Percentiles rank a stretch among this genome's conserved stretches.
Conservation (phyloP, 2,329 filamentous ascomycete genomes). For the Elsinoe australis region DNA sequence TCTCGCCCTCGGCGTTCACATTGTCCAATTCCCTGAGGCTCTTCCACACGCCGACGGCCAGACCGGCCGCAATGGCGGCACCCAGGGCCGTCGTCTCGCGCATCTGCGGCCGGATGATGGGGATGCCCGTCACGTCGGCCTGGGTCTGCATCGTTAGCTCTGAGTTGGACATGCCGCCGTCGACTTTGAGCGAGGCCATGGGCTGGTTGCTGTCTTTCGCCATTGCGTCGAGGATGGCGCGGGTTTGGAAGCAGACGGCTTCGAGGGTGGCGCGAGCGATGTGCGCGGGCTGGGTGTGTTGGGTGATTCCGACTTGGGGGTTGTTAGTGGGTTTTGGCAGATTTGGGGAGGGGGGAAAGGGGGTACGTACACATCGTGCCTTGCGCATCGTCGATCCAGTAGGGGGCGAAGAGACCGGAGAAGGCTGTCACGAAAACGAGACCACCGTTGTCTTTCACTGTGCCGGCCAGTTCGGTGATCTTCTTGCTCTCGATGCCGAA, state of each 20-base stretch:
- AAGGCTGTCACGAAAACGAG: conserved; percentile 84
- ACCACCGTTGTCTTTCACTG: conserved; percentile 68
- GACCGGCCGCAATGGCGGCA: conserved; percentile 81
- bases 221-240: conserved; percentile 88
- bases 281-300: conserved; percentile 76
- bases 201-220: conserved; percentile 72
- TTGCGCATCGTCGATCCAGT: conserved; percentile 90
- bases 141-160: conserved; percentile 88
- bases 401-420: conserved; percentile 81
- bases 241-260: conserved; percentile 86
- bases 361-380: conserved; percentile 65
- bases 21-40: conserved; percentile 64
- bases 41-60: conserved; percentile 72
- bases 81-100: conserved; percentile 83
- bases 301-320: conserved; percentile 28
- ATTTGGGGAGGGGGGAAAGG: not conserved
- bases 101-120: conserved; percentile 78
- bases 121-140: conserved; percentile 76
- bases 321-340: not conserved
- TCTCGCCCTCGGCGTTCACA: conserved; percentile 63
- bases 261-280: conserved; percentile 85
- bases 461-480: conserved; percentile 56
- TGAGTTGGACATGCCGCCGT: conserved; percentile 83
- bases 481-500: conserved; percentile 57
- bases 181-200: conserved; percentile 68